Conservation (phyloP, 23 red algal species). For the Gracilaria vermiculophylla region DNA sequence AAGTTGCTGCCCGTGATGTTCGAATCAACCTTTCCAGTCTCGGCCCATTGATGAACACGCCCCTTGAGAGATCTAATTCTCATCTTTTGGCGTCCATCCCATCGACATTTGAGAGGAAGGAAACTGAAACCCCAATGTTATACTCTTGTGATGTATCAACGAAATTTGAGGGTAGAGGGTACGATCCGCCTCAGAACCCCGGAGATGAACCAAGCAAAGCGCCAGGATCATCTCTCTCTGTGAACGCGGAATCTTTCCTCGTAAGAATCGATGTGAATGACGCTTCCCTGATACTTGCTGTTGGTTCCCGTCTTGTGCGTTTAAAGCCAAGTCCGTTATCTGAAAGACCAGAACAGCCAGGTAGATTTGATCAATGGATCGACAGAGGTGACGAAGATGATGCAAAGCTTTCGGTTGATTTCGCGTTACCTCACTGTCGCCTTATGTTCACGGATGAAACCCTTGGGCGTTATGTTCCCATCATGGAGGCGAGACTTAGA, state of each 20-base stretch:
- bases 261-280: conserved; percentile 76
- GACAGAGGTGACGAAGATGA: conserved; percentile 65
- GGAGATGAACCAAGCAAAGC: conserved; percentile 33
- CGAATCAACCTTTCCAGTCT: conserved; percentile 57
- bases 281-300: conserved; percentile 61
- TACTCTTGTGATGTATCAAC: conserved; percentile 73
- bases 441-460: conserved; percentile 84
- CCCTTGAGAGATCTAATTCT: background rate
- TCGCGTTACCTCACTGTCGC: conserved; percentile 64
- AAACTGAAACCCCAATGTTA: conserved; percentile 72
- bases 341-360: conserved; percentile 47
- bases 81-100: background rate
- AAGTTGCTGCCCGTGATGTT: conserved; percentile 62
- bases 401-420: conserved; percentile 52
- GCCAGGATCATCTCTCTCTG: conserved; percentile 39
- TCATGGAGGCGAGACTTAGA: conserved; percentile 68
- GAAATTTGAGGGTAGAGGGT: conserved; percentile 64
- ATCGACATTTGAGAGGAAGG: background rate
- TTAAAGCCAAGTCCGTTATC: conserved; percentile 45
- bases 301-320: conserved; percentile 54
- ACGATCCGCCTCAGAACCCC: conserved; percentile 48
- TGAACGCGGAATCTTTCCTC: conserved; percentile 73
- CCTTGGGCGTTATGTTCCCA: conserved; percentile 66
- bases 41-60: background rate
- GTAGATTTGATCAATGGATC: conserved; percentile 66